A percentile compares a stretch with the other conserved stretches of the same genome.
Conservation (phyloP, 495 filamentous ascomycete species). For the Haplographium delicatum region DNA sequence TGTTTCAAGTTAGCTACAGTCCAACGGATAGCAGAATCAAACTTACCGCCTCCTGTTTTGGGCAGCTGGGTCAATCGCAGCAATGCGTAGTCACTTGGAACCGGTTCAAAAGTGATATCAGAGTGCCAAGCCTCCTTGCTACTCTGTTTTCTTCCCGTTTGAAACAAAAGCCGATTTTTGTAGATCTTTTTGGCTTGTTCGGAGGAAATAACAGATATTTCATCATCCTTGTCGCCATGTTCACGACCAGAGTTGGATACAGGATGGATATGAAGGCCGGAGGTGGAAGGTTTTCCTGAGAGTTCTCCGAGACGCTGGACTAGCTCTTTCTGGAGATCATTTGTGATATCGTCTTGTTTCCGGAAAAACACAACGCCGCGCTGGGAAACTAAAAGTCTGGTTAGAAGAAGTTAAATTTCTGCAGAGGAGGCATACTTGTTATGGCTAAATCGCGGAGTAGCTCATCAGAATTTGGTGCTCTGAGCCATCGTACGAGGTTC, state of each 20-base stretch:
- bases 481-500: conserved; percentile 56
- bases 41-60: conserved; percentile 54
- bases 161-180: conserved; percentile 21
- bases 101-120: conserved; percentile 65
- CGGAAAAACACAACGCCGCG: conserved; percentile 82
- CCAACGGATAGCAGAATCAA: background rate
- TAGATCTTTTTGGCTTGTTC: conserved; percentile 55
- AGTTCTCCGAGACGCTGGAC: conserved; percentile 60
- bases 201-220: conserved; percentile 70
- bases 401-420: background rate
- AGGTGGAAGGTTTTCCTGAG: conserved; percentile 60
- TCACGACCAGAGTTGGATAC: conserved; percentile 52
- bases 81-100: conserved; percentile 60
- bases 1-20: conserved; percentile 2
- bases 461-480: conserved; percentile 59
- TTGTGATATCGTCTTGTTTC: conserved; percentile 60
- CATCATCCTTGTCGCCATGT: conserved; percentile 51
- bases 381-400: conserved; percentile 59
- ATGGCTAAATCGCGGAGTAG: conserved; percentile 64
- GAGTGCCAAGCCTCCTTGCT: conserved; percentile 55
- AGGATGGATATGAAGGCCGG: conserved; percentile 68
- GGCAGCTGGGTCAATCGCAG: conserved; percentile 58
- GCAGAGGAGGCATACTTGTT: conserved; percentile 51
- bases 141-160: conserved; percentile 31
- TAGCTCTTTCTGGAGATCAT: conserved; percentile 65